Evolutionary conservation across 306 rosid species (phyloP).

Genomic region (Hippophae tibetana): DNA sequence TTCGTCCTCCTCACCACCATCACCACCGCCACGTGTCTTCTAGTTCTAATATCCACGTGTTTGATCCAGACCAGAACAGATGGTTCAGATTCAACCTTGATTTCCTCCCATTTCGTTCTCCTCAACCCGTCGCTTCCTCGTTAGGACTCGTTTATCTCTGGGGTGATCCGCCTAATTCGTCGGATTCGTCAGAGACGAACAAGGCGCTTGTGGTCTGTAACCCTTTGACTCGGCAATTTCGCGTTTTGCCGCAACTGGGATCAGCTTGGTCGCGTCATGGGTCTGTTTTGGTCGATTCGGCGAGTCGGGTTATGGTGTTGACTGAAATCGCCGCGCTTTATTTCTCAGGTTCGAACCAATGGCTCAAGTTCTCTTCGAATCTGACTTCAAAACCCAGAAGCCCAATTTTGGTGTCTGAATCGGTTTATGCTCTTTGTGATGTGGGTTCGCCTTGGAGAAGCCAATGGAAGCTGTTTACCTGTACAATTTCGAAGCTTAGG

Average conservation of each 20-base stretch:
- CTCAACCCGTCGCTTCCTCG: slow-evolving; percentile 83
- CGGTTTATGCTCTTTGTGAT: slow-evolving; percentile 70
- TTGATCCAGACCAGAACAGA: slow-evolving; percentile 41
- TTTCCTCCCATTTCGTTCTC: slow-evolving; percentile 66
- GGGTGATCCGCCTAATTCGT: slow-evolving; percentile 37
- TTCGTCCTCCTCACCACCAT: slow-evolving; percentile 51
- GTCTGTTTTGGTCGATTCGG: slow-evolving; percentile 62
- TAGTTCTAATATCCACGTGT: slow-evolving; percentile 39
- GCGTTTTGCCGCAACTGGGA: slow-evolving; percentile 68
- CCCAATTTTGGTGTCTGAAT: slow-evolving; percentile 51
- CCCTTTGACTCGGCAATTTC: slow-evolving; percentile 62
- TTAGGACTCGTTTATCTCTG: slow-evolving; percentile 73
- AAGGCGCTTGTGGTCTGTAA: slow-evolving; percentile 70
- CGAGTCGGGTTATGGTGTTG: slow-evolving; percentile 62
- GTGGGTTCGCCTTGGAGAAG: slow-evolving; percentile 89
- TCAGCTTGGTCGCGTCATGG: slow-evolving; percentile 98
- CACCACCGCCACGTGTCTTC: slow-evolving; percentile 24
- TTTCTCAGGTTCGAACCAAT: slow-evolving; percentile 34
- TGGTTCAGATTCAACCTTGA: slow-evolving; percentile 64
- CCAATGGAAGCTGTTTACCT: slow-evolving; percentile 75
- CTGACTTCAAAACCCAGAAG: slow-evolving; percentile 83
- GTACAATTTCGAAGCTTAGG: slow-evolving; percentile 25
- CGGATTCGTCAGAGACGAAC: slow-evolving; percentile 24
- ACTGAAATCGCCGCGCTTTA: slow-evolving; percentile 79
- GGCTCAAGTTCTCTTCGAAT: slow-evolving; percentile 75